Evolutionary conservation across 768 basidiomycete genomes (phyloP).

Genomic region (Agrocybe pediades): DNA sequence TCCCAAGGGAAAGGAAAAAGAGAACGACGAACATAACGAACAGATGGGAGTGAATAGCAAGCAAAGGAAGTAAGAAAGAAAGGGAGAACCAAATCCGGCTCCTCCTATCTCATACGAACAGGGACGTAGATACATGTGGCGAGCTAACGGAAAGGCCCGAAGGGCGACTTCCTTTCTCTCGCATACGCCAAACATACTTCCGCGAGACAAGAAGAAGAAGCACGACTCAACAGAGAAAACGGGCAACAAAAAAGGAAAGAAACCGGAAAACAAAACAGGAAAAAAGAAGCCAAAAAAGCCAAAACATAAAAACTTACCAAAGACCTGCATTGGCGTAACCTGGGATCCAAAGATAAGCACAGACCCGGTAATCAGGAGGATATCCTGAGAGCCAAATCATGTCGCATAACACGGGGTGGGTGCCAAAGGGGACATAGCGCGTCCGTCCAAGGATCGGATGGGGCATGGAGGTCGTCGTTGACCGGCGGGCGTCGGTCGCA

Average conservation of each 20-base stretch:
- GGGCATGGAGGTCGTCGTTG: too few species aligned
- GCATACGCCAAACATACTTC: too few species aligned
- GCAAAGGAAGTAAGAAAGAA: too few species aligned
- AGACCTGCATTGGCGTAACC: slow-evolving; percentile 82
- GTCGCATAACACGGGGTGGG: neutral
- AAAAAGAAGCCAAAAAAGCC: slow-evolving; percentile 2
- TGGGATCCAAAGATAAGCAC: slow-evolving; percentile 82
- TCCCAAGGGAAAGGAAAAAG: neutral
- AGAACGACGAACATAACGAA: neutral
- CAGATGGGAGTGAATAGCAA: neutral
- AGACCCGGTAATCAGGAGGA: slow-evolving; percentile 89
- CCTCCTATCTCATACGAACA: neutral
- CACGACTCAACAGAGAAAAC: neutral
- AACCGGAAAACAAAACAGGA: neutral
- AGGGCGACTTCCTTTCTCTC: too few species aligned
- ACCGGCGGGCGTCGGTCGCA: neutral
- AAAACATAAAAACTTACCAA: slow-evolving; percentile 49
- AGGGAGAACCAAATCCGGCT: neutral
- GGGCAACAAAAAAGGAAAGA: neutral
- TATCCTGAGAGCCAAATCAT: slow-evolving; percentile 59
- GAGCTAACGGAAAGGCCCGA: neutral
- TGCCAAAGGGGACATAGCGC: slow-evolving; percentile 5
- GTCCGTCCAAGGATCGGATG: neutral
- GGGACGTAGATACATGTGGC: neutral
- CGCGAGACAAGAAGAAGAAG: slow-evolving; percentile 2